A percentile compares a stretch with the other conserved stretches of the same genome.
Evolutionary conservation across 495 filamentous ascomycete species (phyloP).

Genomic region (Neurospora tetrasperma): DNA sequence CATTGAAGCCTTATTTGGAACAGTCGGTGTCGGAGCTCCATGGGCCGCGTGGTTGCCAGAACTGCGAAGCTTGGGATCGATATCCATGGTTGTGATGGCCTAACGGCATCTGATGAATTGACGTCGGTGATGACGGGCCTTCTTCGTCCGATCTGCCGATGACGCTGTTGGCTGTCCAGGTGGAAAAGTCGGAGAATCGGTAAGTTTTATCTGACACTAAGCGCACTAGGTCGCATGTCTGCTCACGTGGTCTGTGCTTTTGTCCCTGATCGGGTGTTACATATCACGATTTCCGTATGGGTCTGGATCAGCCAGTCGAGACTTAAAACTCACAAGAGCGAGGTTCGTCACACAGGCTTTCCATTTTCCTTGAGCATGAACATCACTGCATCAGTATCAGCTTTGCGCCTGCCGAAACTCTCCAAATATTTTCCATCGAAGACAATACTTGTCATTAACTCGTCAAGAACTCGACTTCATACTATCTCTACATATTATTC

Average conservation of each 20-base stretch:
- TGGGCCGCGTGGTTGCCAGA: neutral
- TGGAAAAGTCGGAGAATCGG: constrained; percentile 6
- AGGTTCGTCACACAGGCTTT: neutral
- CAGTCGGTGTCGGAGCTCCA: neutral
- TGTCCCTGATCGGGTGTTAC: neutral
- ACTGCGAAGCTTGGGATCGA: neutral
- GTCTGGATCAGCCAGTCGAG: no score
- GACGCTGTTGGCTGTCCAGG: neutral
- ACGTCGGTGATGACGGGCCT: constrained; percentile 10
- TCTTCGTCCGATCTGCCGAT: constrained; percentile 16
- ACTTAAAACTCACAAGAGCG: no score
- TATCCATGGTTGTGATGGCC: neutral
- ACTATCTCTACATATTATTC: neutral
- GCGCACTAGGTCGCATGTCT: neutral
- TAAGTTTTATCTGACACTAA: neutral
- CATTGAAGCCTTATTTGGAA: neutral
- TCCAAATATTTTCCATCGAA: neutral
- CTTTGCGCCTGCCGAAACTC: neutral
- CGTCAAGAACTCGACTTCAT: neutral
- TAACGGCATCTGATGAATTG: neutral
- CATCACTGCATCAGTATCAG: neutral
- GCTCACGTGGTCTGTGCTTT: neutral
- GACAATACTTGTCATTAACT: neutral
- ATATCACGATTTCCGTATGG: neutral
- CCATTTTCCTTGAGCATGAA: neutral